Evolutionary conservation across 768 basidiomycete genomes (phyloP).

Genomic region (Phlegmacium glaucopus): DNA sequence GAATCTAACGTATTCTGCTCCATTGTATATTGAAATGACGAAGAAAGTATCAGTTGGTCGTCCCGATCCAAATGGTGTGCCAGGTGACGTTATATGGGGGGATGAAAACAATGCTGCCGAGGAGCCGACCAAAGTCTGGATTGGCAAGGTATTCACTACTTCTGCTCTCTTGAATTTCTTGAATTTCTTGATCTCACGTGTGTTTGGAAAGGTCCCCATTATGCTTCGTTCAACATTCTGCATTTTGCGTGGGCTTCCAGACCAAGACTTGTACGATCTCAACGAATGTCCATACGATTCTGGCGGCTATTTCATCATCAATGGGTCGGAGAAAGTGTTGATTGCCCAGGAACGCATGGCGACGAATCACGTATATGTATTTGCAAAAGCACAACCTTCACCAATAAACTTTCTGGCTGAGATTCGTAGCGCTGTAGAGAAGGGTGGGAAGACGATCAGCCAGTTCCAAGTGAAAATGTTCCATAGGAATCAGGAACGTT

Average conservation of each 20-base stretch:
- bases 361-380: constrained; percentile 98
- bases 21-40: constrained; percentile 93
- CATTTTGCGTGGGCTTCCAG: constrained; percentile 75
- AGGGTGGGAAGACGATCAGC: constrained; percentile 96
- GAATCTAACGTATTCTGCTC: constrained; percentile 95
- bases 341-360: constrained; percentile 99
- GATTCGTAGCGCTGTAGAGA: constrained; percentile 96
- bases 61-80: constrained; percentile 76
- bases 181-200: constrained; percentile 5
- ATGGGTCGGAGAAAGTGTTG: constrained; percentile 99
- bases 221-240: constrained; percentile 98
- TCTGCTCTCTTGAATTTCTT: constrained; percentile 3
- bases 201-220: constrained; percentile 77
- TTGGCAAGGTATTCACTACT: constrained; percentile 72
- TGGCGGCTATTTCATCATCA: constrained; percentile 99
- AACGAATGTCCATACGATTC: constrained; percentile 99
- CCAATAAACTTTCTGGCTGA: constrained; percentile 95
- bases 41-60: constrained; percentile 79
- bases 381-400: constrained; percentile 95
- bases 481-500: constrained; percentile 83
- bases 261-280: constrained; percentile 81
- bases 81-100: constrained; percentile 80
- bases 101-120: constrained; percentile 63
- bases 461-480: constrained; percentile 99
- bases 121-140: constrained; percentile 84